Evolutionary conservation across 352 stramenopile species (phyloP), one percentile per base, ranked within the genome.

Genomic region (Phytophthora syringae): DNA sequence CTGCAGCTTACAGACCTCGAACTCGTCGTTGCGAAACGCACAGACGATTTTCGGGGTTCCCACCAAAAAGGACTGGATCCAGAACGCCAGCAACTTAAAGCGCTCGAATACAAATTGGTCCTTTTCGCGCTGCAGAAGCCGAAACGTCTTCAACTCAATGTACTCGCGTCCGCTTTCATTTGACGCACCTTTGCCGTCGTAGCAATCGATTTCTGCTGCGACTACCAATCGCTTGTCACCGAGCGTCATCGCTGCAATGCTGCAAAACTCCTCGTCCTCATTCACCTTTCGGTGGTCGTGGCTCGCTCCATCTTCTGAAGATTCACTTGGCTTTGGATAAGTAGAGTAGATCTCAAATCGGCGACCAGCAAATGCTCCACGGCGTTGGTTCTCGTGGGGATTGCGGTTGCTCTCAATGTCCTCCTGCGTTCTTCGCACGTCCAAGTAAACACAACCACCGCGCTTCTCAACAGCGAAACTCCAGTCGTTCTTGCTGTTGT

Each of bases 21-120:
- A 94, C 7, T 76, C 54, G 43, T 91, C 82, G 51, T 81, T 65
- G 37, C 86, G 82, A 63, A 94, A 94, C 28, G 80, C 86, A 27
- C 79, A 91, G 36, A 91, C 80, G 52, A 94, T 90, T 37, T 70
- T 80, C 11, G 82, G 82, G 9, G 82, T 86, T 7, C 86, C 86
- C 12, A 92, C 83, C 18, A 94, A 32, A 34, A 88, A 94, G 28
- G 86, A 94, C 67, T 94, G 86, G 57, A 94, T 92, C 86, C 86
- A 94, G 60, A 92, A 92, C n/a, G 82, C 80, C 6, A 94, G 60
- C 39, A 92, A 52, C 57, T 94, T 94, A 67, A 87, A 94, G 11
- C 83, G 76, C 59, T 94, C 86, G 40, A 94, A 94, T 13, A 84
- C 70, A 44, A 79, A 90, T 30, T 74, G 78, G 47, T 94, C 86